Base-by-base conservation (phyloP, 2,329 filamentous ascomycete species). In the Fusarium sp. region DNA sequence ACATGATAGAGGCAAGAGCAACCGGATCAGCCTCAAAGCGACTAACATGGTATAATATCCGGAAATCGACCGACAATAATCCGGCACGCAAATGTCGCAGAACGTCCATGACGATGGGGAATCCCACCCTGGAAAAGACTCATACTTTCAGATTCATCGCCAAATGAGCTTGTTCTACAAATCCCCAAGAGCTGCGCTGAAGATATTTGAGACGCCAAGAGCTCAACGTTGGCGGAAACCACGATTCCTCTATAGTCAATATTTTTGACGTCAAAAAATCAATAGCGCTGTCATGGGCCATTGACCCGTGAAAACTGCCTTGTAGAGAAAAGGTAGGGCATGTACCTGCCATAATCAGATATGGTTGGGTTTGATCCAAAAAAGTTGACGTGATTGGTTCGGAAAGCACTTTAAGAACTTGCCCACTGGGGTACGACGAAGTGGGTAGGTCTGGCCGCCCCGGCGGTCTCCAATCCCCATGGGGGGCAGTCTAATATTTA, bases 391-490 rank as follows among this genome's bases (percentile, higher is more conserved):
- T 67, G 45, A 73, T 73, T 73, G 71, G 71, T 22, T 52, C 59
- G 62, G 43, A 66, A 44, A 63, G 59, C 43, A 50, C 46, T 66
- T 24, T 38, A 54, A 63, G 63, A 59, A 49, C 49, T 55, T 61
- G 57, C 47, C 59, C 52, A 52, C 47, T 59, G 44, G 65, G 64
- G 44, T 38, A 47, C 15, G 29, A 49, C 46, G 24, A 50, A 24
- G 43, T 66, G 55, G 55, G 52, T 46, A 53, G 32, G 49, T 44
- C 53, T 63, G 38, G 54, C 32, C 45, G 25, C 55, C 27, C 27
- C 34, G 34, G 46, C n/a, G 52, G 71, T 75, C 74, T 73, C 70
- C 74, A 74, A 76, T 52, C 66, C 63, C 63, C 55, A 45, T 49
- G 43, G 61, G 60, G 60, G 63, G 59, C 32, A 42, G 32, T 27